phyloP scores from a whole-genome alignment of 208 protist genomes.

The Trypanosoma congolense region DNA sequence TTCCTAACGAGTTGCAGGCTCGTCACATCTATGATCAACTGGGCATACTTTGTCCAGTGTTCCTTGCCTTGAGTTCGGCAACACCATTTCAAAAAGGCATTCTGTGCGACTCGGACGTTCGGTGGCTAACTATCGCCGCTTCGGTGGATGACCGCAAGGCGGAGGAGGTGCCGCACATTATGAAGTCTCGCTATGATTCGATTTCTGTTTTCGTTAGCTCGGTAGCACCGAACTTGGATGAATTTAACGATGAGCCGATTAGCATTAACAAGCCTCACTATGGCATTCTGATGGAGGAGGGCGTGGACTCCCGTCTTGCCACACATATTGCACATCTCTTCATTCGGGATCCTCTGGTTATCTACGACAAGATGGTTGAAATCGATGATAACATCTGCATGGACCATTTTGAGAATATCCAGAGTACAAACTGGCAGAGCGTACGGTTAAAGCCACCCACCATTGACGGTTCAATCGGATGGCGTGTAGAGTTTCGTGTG shows the following conservation, averaged over 20 bases:
- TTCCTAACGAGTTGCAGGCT: constrained; percentile 89
- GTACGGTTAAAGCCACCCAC: constrained; percentile 94
- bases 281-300: constrained; percentile 53
- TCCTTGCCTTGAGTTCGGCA: constrained; percentile 95
- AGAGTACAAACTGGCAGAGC: constrained; percentile 98
- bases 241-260: constrained; percentile 84
- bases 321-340: constrained; percentile 97
- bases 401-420: constrained; percentile 99
- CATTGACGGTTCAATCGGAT: constrained; percentile 78
- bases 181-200: constrained; percentile 96
- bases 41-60: constrained; percentile 90
- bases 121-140: constrained; percentile 94
- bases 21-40: constrained; percentile 97
- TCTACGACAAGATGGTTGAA: constrained; percentile 92
- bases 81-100: constrained; percentile 96
- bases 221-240: constrained; percentile 42
- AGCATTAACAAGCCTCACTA: constrained; percentile 86
- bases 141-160: constrained; percentile 96
- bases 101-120: constrained; percentile 94
- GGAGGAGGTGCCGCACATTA: constrained; percentile 86
- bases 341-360: constrained; percentile 97
- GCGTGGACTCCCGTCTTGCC: constrained; percentile 92
- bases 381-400: constrained; percentile 91
- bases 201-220: constrained; percentile 91
- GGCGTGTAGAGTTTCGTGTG: constrained; percentile 97